These are phyloP conservation scores for Diplodia scrobiculata DNA, from an alignment of 2,329 filamentous ascomycete genomes.

Conservation along the genomic window DNA sequence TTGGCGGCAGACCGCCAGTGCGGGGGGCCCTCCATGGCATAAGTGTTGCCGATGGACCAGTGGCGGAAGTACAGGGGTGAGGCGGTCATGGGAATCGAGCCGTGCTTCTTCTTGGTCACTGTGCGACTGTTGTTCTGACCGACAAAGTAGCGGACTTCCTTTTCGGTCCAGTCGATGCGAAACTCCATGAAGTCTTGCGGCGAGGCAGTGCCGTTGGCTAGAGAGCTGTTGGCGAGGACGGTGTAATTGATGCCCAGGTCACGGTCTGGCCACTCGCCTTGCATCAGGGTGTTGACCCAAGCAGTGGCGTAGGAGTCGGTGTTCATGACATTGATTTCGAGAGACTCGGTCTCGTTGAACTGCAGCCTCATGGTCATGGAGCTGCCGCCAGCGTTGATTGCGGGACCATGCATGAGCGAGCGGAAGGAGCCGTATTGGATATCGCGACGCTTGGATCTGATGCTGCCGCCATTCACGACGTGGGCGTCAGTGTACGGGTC, in stretches of 20 bases:
- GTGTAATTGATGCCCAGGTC: slow-evolving; percentile 49
- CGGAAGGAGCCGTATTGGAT: slow-evolving; percentile 55
- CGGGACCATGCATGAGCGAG: slow-evolving; percentile 48
- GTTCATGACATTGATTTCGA: slow-evolving; percentile 52
- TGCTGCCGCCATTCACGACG: slow-evolving; percentile 49
- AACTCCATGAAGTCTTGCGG: slow-evolving; percentile 53
- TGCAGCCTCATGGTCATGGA: slow-evolving; percentile 52
- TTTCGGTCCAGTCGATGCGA: slow-evolving; percentile 52
- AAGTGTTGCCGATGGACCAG: slow-evolving; percentile 52
- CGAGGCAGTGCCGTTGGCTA: slow-evolving; percentile 39
- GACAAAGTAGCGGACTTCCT: slow-evolving; percentile 50
- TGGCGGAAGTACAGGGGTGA: slow-evolving; percentile 51
- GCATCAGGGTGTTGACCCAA: slow-evolving; percentile 46
- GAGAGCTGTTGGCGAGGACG: slow-evolving; percentile 37
- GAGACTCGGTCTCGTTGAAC: slow-evolving; percentile 50
- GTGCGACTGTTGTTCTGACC: slow-evolving; percentile 44
- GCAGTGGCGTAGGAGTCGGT: slow-evolving; percentile 45
- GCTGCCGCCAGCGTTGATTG: slow-evolving; percentile 43
- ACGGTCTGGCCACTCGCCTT: slow-evolving; percentile 45
- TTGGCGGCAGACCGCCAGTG: slow-evolving; percentile 45
- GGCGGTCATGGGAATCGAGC: slow-evolving; percentile 47
- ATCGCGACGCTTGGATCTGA: slow-evolving; percentile 50
- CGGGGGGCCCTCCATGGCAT: slow-evolving; percentile 52
- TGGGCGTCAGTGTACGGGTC: slow-evolving; percentile 43
- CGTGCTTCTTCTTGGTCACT: slow-evolving; percentile 40